phyloP scores from a whole-genome alignment of 257 asterid species.

The Penstemon newberryi region DNA sequence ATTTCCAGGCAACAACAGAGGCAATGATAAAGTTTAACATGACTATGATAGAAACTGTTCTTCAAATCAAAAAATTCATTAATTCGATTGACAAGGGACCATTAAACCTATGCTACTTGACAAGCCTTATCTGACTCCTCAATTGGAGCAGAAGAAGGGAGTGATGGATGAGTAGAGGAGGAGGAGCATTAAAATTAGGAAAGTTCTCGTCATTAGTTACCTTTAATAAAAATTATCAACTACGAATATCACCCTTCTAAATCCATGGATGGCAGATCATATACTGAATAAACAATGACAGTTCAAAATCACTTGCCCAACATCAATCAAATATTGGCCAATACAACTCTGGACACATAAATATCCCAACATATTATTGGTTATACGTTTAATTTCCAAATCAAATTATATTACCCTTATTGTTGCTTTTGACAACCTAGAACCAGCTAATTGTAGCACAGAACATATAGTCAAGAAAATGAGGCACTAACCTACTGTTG shows the following conservation, averaged over 20 bases:
- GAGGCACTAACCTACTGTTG: neutral
- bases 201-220: neutral
- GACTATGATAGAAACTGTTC: neutral
- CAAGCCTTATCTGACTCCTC: neutral
- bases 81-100: neutral
- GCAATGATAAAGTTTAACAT: neutral
- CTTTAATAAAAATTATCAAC: neutral
- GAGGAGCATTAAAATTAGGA: neutral
- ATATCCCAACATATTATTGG: no score
- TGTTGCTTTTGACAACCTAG: neutral
- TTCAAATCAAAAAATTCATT: neutral
- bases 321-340: neutral
- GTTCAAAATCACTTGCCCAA: neutral
- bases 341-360: neutral
- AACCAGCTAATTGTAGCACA: neutral
- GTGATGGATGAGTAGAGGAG: neutral
- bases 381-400: neutral
- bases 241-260: neutral
- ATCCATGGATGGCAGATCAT: neutral
- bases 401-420: neutral
- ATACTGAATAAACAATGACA: neutral
- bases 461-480: neutral
- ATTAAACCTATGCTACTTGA: neutral
- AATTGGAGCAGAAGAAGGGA: neutral
- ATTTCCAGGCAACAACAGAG: neutral